A percentile compares a stretch with the other conserved stretches of the same genome.
Conservation (phyloP, 352 stramenopile species). For the Blastocystis sp. region DNA sequence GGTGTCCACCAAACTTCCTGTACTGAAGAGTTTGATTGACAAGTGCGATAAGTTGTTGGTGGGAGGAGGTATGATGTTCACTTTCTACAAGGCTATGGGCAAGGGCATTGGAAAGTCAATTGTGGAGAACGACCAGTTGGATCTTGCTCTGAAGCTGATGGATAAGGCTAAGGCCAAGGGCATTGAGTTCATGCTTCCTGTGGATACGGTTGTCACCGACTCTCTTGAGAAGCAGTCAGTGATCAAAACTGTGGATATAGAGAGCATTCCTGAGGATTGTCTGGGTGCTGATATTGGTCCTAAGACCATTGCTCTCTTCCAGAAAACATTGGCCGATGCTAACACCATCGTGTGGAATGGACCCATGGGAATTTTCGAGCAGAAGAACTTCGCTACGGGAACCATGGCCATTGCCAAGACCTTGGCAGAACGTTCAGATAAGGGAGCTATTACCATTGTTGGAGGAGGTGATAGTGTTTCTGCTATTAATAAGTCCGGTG, state of each 20-base stretch:
- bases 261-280: slow-evolving; percentile 88
- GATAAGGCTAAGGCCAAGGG: slow-evolving; percentile 92
- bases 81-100: slow-evolving; percentile 97
- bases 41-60: slow-evolving; percentile 97
- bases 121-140: slow-evolving; percentile 80
- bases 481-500: slow-evolving; percentile 73
- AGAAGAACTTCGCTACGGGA: slow-evolving; percentile 83
- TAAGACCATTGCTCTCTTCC: slow-evolving; percentile 78
- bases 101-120: slow-evolving; percentile 88
- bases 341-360: slow-evolving; percentile 99
- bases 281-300: slow-evolving; percentile 95
- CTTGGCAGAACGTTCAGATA: slow-evolving; percentile 84
- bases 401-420: slow-evolving; percentile 68
- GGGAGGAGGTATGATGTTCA: slow-evolving; percentile 98
- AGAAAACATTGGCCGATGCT: slow-evolving; percentile 72
- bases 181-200: slow-evolving; percentile 90
- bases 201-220: slow-evolving; percentile 93
- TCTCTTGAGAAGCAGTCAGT: slow-evolving; percentile 80
- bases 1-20: slow-evolving; percentile 96
- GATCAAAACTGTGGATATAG: slow-evolving; percentile 77
- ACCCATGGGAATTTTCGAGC: slow-evolving; percentile 99
- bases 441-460: slow-evolving; percentile 90
- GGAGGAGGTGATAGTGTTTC: slow-evolving; percentile 92
- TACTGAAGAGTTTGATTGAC: slow-evolving; percentile 97
- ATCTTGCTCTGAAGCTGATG: slow-evolving; percentile 80